A percentile compares a stretch with the other conserved stretches of the same genome.
phyloP scores from a whole-genome alignment of 345 rosid species.

The Noccaea bulbosa region DNA sequence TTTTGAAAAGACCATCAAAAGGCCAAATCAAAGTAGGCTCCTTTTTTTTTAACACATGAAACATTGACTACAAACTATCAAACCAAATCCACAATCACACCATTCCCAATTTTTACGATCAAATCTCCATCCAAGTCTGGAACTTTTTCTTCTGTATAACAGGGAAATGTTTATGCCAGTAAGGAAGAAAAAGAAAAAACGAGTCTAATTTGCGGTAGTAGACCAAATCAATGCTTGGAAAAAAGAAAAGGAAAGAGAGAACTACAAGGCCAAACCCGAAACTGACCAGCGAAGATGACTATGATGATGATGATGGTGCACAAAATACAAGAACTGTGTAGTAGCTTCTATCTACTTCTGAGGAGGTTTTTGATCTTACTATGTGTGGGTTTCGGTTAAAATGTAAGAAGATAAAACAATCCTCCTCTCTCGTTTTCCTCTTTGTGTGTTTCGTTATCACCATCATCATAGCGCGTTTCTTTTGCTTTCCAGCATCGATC shows the following conservation, averaged over 20 bases:
- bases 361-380: conserved; percentile 23
- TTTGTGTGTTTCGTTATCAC: neutral
- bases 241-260: neutral
- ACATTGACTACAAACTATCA: conserved; percentile 28
- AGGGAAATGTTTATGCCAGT: conserved; percentile 23
- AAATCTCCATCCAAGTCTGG: conserved; percentile 19
- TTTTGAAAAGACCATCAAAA: too few relatives aligned
- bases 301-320: conserved; percentile 27
- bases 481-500: conserved; percentile 65
- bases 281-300: conserved; percentile 19
- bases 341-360: conserved; percentile 32
- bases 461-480: conserved; percentile 43
- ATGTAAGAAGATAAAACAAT: conserved; percentile 11
- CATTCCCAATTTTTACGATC: conserved; percentile 27
- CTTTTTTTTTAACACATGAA: neutral
- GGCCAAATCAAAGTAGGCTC: too few relatives aligned
- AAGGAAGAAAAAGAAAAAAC: neutral
- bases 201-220: conserved; percentile 22
- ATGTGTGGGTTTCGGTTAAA: conserved; percentile 13
- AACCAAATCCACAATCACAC: conserved; percentile 33
- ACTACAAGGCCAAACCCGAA: conserved; percentile 1
- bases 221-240: conserved; percentile 33
- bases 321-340: conserved; percentile 13
- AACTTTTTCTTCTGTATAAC: conserved; percentile 31
- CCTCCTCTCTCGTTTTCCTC: conserved; percentile 11